Evolutionary conservation across 129 eudicot species (phyloP).

Genomic region (Flaveria robusta): DNA sequence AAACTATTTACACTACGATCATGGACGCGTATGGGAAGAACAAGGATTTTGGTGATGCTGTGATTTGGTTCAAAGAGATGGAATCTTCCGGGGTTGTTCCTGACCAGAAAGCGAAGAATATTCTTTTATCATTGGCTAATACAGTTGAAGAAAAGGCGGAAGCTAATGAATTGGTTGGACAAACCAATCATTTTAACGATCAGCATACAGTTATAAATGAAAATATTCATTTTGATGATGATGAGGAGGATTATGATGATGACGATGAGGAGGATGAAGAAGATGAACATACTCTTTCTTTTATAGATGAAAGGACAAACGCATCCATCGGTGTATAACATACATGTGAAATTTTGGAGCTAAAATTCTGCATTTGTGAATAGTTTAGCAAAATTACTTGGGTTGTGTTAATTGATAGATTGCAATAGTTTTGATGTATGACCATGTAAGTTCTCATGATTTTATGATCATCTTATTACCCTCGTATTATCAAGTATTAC

Average conservation of each 20-base stretch:
- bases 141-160: constrained; percentile 67
- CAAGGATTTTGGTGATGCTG: constrained; percentile 72
- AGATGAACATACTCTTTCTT: constrained; percentile 15
- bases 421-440: neutral
- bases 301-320: constrained; percentile 32
- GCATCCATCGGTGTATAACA: constrained; percentile 29
- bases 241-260: constrained; percentile 17
- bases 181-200: constrained; percentile 8
- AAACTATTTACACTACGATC: constrained; percentile 78
- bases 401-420: constrained; percentile 7
- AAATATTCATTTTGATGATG: constrained; percentile 37
- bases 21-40: constrained; percentile 96
- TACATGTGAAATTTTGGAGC: constrained; percentile 35
- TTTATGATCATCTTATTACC: neutral
- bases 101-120: constrained; percentile 87
- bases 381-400: constrained; percentile 23
- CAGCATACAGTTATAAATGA: constrained; percentile 27
- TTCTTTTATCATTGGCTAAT: constrained; percentile 78
- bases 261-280: constrained; percentile 25
- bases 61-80: constrained; percentile 89
- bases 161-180: constrained; percentile 62
- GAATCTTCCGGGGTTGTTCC: constrained; percentile 65
- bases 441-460: neutral
- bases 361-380: constrained; percentile 26
- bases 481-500: neutral